phyloP scores from a whole-genome alignment of 441 rosid genomes.

The Dalechampia spathulata region DNA sequence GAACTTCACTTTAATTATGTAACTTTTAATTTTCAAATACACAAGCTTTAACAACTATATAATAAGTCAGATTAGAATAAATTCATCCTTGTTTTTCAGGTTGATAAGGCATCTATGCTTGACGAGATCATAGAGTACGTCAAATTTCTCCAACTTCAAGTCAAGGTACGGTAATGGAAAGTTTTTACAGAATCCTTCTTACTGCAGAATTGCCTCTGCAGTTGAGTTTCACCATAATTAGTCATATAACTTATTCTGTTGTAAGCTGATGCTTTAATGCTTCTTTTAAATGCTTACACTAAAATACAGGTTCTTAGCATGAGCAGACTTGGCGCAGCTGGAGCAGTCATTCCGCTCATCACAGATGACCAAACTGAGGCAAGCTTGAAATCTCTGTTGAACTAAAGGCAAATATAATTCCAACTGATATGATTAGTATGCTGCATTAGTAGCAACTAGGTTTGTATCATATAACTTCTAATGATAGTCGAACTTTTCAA shows the following conservation, averaged over 20 bases:
- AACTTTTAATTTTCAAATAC: background rate
- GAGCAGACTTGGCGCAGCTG: conserved; percentile 54
- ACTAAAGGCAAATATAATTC: background rate
- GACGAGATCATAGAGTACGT: conserved; percentile 92
- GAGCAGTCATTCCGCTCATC: conserved; percentile 42
- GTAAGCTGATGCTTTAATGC: background rate
- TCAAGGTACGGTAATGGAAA: conserved; percentile 47
- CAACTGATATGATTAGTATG: background rate
- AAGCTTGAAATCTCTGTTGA: background rate
- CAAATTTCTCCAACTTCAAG: conserved; percentile 88
- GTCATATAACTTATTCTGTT: background rate
- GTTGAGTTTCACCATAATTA: background rate
- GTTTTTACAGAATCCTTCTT: background rate
- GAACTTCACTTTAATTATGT: no score
- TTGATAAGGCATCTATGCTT: conserved; percentile 91
- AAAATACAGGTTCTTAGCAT: conserved; percentile 49
- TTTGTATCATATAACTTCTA: background rate
- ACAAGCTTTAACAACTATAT: background rate
- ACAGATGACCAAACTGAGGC: conserved; percentile 41
- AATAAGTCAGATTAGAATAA: no score
- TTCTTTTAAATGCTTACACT: background rate
- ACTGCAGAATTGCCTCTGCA: background rate
- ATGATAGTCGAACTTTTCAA: no score
- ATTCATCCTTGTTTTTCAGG: conserved; percentile 38
- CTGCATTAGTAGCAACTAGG: background rate